phyloP scores from a whole-genome alignment of 2,329 filamentous ascomycete species.

The Alternaria sp. region DNA sequence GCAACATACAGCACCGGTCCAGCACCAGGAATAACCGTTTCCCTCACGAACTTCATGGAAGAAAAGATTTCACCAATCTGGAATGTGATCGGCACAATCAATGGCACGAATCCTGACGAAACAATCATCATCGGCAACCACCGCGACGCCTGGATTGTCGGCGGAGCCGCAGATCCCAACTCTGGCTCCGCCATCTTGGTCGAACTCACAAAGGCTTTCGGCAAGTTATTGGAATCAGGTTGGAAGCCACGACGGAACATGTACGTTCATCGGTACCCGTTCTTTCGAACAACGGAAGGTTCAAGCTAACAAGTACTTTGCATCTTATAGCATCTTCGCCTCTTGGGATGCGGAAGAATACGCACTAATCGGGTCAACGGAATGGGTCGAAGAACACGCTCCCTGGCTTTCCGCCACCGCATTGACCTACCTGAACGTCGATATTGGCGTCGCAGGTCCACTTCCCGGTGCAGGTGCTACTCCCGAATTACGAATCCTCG shows the following conservation, averaged over 20 bases:
- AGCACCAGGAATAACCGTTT: slow-evolving; percentile 61
- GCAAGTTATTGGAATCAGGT: slow-evolving; percentile 56
- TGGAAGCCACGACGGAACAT: slow-evolving; percentile 63
- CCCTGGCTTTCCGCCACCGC: slow-evolving; percentile 56
- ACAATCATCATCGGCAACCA: slow-evolving; percentile 62
- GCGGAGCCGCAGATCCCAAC: slow-evolving; percentile 62
- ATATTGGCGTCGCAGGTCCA: slow-evolving; percentile 58
- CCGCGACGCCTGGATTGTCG: slow-evolving; percentile 63
- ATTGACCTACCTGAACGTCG: slow-evolving; percentile 61
- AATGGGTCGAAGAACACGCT: slow-evolving; percentile 60
- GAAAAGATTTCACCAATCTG: slow-evolving; percentile 83
- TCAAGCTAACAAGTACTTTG: slow-evolving; percentile 44
- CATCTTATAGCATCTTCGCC: slow-evolving; percentile 47
- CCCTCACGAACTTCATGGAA: slow-evolving; percentile 72
- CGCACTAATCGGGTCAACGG: slow-evolving; percentile 51
- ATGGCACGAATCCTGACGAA: slow-evolving; percentile 67
- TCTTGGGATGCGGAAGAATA: slow-evolving; percentile 56
- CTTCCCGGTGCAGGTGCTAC: slow-evolving; percentile 49
- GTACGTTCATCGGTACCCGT: slow-evolving; percentile 22
- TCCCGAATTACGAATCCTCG: slow-evolving; percentile 52
- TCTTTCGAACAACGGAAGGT: slow-evolving; percentile 23
- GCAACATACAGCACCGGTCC: slow-evolving; percentile 46
- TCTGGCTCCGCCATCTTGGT: slow-evolving; percentile 60
- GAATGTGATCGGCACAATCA: slow-evolving; percentile 75
- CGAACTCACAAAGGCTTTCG: slow-evolving; percentile 60